Evolutionary conservation across 2,329 filamentous ascomycete species (phyloP).

Genomic region (Dactylellina cionopaga): DNA sequence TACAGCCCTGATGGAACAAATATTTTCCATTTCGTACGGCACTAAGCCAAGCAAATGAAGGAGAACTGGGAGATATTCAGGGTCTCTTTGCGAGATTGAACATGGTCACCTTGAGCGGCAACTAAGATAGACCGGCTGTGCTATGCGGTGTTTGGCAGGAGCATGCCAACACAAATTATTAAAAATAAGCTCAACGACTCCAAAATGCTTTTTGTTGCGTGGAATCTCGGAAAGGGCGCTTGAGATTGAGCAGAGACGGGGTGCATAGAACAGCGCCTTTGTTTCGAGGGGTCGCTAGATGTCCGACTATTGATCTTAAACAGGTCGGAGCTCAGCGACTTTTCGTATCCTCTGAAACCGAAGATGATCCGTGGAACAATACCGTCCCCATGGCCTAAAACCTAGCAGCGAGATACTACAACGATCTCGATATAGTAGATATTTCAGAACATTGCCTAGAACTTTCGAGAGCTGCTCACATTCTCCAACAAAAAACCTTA

Average conservation of each 20-base stretch:
- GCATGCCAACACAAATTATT: conserved; percentile 15
- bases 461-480: no score
- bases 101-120: conserved; percentile 49
- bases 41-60: conserved; percentile 23
- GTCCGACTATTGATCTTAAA: conserved; percentile 11
- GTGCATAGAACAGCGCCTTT: background rate
- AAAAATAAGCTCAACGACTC: conserved; percentile 8
- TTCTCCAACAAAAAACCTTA: no score
- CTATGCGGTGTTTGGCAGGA: conserved; percentile 49
- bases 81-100: conserved; percentile 19
- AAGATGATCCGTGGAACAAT: conserved; percentile 31
- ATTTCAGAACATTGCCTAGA: no score
- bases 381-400: no score
- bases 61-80: conserved; percentile 33
- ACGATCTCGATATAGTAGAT: no score
- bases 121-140: conserved; percentile 32
- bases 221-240: background rate
- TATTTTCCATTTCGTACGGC: conserved; percentile 45
- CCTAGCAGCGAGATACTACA: no score
- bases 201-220: conserved; percentile 14
- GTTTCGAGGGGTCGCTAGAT: conserved; percentile 46
- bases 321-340: conserved; percentile 31
- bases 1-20: conserved; percentile 3
- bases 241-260: conserved; percentile 14
- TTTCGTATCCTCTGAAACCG: conserved; percentile 1